Percentiles rank a stretch among this genome's conserved stretches.
Conservation (phyloP, 164 flowering plant genomes). For the Santalum album region DNA sequence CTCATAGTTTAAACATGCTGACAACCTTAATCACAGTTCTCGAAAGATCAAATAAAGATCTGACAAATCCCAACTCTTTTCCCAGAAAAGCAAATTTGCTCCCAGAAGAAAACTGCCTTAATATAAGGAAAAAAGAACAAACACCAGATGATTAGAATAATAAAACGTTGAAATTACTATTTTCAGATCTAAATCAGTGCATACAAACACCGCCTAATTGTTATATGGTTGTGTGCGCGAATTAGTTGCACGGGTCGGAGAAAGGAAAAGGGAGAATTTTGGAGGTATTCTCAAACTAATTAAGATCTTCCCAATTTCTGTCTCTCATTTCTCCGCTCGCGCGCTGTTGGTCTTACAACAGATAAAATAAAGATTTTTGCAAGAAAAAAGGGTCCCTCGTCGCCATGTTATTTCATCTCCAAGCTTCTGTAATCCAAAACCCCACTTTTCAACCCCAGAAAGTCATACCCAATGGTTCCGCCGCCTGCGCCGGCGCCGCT, state of each 20-base stretch:
- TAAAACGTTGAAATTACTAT: too few relatives aligned
- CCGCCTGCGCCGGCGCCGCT: constrained; percentile 6
- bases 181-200: too few relatives aligned
- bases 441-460: constrained; percentile 49
- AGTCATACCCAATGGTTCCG: constrained; percentile 32
- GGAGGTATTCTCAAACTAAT: constrained; percentile 13
- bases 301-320: constrained; percentile 9
- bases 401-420: constrained; percentile 55
- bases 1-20: too few relatives aligned
- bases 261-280: constrained; percentile 3
- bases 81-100: background rate
- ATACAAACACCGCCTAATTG: too few relatives aligned
- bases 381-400: background rate
- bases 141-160: background rate
- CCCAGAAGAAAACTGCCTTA: too few relatives aligned
- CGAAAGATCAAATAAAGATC: background rate
- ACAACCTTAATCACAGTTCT: too few relatives aligned
- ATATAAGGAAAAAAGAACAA: background rate
- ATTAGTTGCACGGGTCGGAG: constrained; percentile 15
- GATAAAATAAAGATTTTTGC: too few relatives aligned
- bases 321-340: background rate
- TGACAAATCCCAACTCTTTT: constrained; percentile 5
- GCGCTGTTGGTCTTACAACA: too few relatives aligned
- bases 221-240: too few relatives aligned
- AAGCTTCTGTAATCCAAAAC: constrained; percentile 68